Evolutionary conservation across 2,329 filamentous ascomycete genomes (phyloP), one percentile per base, ranked within the genome.

Genomic region (Aspergillus sp.): DNA sequence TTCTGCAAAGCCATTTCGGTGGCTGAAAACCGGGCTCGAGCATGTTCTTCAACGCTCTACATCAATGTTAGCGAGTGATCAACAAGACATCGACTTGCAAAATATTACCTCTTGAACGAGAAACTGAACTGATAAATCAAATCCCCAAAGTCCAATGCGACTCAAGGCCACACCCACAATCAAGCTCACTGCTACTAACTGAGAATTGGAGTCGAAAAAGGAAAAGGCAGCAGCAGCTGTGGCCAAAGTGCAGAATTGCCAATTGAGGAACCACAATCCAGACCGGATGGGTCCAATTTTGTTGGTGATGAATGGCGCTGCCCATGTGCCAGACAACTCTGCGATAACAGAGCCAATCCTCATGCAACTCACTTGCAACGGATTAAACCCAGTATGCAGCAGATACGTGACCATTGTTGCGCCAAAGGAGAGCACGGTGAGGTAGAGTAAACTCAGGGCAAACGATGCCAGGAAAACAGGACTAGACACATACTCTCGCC

Each of bases 221-320:
- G 69, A 69, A 52, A 78, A 78, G 12, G 70, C 59, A 2, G 58
- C 52, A 3, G 74, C 61, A 0, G 71, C 77, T 0, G 60, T 67
- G 1, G 67, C 68, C 5, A 83, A 65, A 51, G 75, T 81, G 3
- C 69, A 44, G n/a, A 84, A 69, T 57, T 89, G 84, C 78, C 82
- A 86, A 43, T 76, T 82, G 7, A 84, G 58, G 49, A 80, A 81
- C 86, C 86, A 90, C 3, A 89, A 71, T 0, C 85, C 86, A 0
- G 77, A 74, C n/a, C 86, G 70, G 6, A 87, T 69, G 1, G 75
- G 67, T 0, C 82, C 80, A 33, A 84, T 75, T 33, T 62, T 65
- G 2, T 62, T 61, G 58, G 79, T 75, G 5, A 75, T 63, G 11
- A 66, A 56, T 0, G 77, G 77, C 1, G 76, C 77, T 6, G 75